Conservation (phyloP, 2,329 filamentous ascomycete genomes). For the Sporothrix variecibatus region DNA sequence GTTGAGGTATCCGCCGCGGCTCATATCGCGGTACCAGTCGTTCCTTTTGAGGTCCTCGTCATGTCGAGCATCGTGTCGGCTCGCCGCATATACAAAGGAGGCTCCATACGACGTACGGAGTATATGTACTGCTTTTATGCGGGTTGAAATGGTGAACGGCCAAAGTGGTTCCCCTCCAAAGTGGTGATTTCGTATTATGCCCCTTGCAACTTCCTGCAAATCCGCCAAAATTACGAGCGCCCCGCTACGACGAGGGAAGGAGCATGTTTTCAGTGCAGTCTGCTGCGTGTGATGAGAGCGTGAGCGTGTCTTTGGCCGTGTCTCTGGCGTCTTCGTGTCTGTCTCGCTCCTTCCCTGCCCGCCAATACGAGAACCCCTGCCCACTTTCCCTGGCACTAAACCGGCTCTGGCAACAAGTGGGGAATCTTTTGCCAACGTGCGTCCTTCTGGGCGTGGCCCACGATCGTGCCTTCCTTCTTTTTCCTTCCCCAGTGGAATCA, state of each 20-base stretch:
- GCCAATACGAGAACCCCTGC: slow-evolving; percentile 19
- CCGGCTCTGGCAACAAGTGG: background rate
- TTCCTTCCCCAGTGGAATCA: slow-evolving; percentile 11
- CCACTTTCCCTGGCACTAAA: slow-evolving; percentile 3
- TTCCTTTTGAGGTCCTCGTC: background rate
- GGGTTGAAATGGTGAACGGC: background rate
- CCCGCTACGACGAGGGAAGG: background rate
- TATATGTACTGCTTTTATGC: slow-evolving; percentile 3
- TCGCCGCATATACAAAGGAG: slow-evolving; percentile 18
- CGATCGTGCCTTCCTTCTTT: background rate
- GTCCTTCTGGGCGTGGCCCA: background rate
- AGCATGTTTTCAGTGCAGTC: background rate
- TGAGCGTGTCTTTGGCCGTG: too few relatives aligned
- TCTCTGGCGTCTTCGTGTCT: background rate
- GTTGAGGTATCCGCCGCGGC: background rate
- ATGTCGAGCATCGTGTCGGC: background rate
- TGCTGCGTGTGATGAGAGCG: background rate
- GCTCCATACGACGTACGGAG: too few relatives aligned
- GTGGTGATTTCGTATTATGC: background rate
- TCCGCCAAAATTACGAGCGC: background rate
- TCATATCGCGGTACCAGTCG: background rate
- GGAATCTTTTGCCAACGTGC: background rate
- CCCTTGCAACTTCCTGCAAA: background rate
- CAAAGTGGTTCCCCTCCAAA: background rate
- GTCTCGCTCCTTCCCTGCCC: background rate